These are phyloP conservation scores for Calocera viscosa DNA, from an alignment of 768 basidiomycete genomes.

Conservation along the genomic window DNA sequence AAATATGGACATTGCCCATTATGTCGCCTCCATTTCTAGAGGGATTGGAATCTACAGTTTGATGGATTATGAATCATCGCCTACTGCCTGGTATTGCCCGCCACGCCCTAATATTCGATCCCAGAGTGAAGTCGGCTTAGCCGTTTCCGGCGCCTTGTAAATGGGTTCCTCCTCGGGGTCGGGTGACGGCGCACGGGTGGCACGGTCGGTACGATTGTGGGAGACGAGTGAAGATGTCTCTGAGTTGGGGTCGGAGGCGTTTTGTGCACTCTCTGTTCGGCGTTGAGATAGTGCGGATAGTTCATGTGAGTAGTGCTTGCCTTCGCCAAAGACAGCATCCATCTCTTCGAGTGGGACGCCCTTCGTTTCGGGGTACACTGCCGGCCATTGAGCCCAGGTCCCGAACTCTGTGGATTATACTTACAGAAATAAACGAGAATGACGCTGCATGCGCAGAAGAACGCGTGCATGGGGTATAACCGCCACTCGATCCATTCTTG, in stretches of 20 bases:
- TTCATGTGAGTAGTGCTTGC: conserved; percentile 25
- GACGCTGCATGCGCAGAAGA: conserved; percentile 80
- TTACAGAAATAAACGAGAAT: conserved; percentile 70
- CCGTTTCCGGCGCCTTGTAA: not conserved
- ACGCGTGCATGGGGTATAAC: conserved; percentile 90
- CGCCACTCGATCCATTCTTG: conserved; percentile 84
- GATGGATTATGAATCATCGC: not conserved
- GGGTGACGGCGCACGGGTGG: not conserved
- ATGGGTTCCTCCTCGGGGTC: not conserved
- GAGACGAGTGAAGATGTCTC: conserved; percentile 13
- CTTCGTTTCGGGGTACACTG: conserved; percentile 42
- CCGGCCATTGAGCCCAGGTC: not conserved
- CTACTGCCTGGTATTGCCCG: not conserved
- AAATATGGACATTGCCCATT: too few relatives aligned
- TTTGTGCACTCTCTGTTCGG: not conserved
- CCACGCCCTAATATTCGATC: not conserved
- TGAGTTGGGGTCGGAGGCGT: conserved; percentile 8
- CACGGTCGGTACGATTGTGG: not conserved
- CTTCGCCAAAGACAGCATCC: conserved; percentile 29
- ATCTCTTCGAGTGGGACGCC: conserved; percentile 27
- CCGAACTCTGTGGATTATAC: conserved; percentile 22
- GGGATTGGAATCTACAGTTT: too few relatives aligned
- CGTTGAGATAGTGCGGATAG: not conserved
- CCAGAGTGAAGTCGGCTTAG: not conserved
- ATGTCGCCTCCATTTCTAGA: not conserved